Evolutionary conservation across 805 yeast species (phyloP), one percentile per base, ranked within the genome.

Genomic region (Blastobotrys mokoenaii): DNA sequence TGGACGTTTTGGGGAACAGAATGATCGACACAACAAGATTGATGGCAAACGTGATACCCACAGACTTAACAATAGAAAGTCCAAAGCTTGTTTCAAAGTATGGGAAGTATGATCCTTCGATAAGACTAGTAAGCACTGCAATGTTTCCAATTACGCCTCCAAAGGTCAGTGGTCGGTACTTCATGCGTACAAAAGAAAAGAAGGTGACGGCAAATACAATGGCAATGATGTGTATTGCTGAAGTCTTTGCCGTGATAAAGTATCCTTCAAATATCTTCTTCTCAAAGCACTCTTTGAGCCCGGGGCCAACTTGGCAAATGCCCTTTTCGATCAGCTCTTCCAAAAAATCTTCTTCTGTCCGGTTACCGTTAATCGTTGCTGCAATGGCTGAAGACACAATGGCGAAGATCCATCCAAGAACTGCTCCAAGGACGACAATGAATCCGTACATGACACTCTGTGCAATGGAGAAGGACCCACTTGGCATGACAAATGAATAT

Each of bases 1-100:
- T 55, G 1, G 65, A 56, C 1, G 64, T 53, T 8, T 46, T 44
- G 4, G 66, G 66, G 33, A 55, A 53, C 2, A 61, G 46, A 6
- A 62, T 14, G 12, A 49, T 8, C 4, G 60, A 48, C 1, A 51
- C 51, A 6, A 51, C 46, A 30, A 58, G 41, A 15, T 53, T 44
- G 7, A 57, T 41, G 0, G 59, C 55, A 12, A 57, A 45, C 2
- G 55, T 55, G 35, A 62, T 35, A 7, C 57, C 56, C 47, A 53
- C 46, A 1, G 65, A 63, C 29, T 56, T 52, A 11, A 52, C 38
- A 7, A 51, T 37, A 16, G 50, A 3, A 11, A 22, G 32, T 17
- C 17, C 18, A 15, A 15, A 10, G 11, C 27, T 22, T 8, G 30
- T 37, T 18, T 11, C 12, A 25, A 38, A 38, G 10, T 12, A 38